Evolutionary conservation across 2,329 filamentous ascomycete genomes (phyloP), one percentile per base, ranked within the genome.

Genomic region (Monilinia polystroma): DNA sequence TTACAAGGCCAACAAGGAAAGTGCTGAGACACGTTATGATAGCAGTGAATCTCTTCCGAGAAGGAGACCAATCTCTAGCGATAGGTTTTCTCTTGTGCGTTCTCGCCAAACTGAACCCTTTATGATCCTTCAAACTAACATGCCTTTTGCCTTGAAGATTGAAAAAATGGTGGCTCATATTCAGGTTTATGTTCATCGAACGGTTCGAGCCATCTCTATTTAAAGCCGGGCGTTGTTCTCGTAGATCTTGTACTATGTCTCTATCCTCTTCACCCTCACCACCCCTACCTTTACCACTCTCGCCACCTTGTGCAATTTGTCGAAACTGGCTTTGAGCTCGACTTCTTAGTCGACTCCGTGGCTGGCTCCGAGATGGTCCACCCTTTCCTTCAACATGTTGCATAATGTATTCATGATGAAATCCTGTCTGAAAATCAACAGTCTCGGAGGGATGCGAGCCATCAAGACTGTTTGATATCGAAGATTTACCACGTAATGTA

Each of bases 21-120:
- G 90, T 92, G 72, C 90, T 92, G 70, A 89, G 79, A 74, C 91
- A 93, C 12, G 89, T 87, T 67, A 92, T 85, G 4, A 82, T 77
- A 4, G 91, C 90, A 32, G 87, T 84, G 68, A 90, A 85, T 68
- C 89, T 80, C 77, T 93, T 94, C 70, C 89, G 85, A 26, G 78
- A 75, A 10, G 82, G 81, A 16, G 85, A 86, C 91, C 85, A 94
- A 72, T 93, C 89, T 74, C 90, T 83, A 41, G 90, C 89, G 72
- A 92, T 87, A 0, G 88, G 86, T 68, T 88, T 85, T 35, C 84
- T 81, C 69, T 82, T 84, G 71, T 88, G 84, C 8, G 83, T 83
- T 69, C 80, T 81, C 55, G 80, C 77, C 63, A 87, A 76, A 69
- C 80, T 86, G 76, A 87, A 85, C 2, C 77, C 79, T 69, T 82